phyloP scores from a whole-genome alignment of 2,329 filamentous ascomycete genomes.

The Sporothrix protearum region DNA sequence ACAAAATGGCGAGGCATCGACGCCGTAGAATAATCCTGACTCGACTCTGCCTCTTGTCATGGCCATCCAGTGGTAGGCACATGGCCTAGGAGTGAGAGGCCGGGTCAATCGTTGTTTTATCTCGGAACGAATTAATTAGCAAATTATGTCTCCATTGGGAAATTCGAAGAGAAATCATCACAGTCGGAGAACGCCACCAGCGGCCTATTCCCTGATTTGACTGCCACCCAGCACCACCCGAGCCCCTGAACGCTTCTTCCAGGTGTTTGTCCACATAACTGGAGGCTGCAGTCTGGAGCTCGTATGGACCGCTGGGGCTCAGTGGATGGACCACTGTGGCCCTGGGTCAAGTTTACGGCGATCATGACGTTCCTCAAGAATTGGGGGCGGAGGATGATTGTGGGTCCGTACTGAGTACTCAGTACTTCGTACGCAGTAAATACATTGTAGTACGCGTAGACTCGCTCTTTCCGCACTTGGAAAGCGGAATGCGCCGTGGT shows the following conservation, averaged over 20 bases:
- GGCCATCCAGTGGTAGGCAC: background rate
- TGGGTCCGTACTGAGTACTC: background rate
- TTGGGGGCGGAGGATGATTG: background rate
- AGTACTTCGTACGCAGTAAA: no score
- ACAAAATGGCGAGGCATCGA: background rate
- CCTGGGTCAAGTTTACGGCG: background rate
- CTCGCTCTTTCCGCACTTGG: background rate
- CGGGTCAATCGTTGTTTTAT: background rate
- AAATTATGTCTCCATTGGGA: background rate
- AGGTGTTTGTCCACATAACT: background rate
- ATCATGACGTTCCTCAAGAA: background rate
- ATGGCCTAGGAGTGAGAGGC: background rate
- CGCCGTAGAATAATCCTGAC: no score
- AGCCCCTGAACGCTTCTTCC: background rate
- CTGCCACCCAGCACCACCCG: background rate
- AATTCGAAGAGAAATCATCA: background rate
- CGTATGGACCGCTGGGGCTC: conserved; percentile 7
- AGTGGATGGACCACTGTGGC: background rate
- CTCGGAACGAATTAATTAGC: background rate
- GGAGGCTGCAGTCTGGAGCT: no score
- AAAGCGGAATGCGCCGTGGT: conserved; percentile 11
- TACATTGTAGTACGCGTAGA: no score
- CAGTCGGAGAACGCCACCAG: background rate
- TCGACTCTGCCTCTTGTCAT: background rate
- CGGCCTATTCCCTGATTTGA: background rate